phyloP scores from a whole-genome alignment of 2,329 filamentous ascomycete genomes.

The Pseudogymnoascus sp. region DNA sequence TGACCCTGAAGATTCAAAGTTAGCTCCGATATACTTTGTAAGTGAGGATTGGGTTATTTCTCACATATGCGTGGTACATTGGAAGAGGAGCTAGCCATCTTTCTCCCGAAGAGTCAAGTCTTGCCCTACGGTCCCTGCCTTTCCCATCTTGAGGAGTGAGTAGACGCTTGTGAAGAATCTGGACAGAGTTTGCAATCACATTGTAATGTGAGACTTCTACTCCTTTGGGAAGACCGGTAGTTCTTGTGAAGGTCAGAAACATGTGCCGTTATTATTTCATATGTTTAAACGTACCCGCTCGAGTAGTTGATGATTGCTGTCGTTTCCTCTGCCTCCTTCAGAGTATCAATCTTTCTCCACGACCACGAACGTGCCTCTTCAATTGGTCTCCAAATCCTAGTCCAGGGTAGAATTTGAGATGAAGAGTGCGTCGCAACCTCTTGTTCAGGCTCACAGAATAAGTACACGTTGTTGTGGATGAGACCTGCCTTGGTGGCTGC shows the following conservation, averaged over 20 bases:
- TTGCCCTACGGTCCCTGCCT: constrained; percentile 10
- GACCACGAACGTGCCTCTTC: neutral
- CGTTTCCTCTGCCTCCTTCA: neutral
- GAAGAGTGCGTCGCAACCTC: neutral
- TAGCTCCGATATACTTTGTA: constrained; percentile 61
- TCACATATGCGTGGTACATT: constrained; percentile 58
- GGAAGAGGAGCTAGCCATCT: constrained; percentile 42
- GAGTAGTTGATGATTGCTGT: constrained; percentile 8
- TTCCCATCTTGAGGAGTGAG: neutral
- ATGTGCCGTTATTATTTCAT: neutral
- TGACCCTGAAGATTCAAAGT: constrained; percentile 54
- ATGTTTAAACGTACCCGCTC: neutral
- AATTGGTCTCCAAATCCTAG: neutral
- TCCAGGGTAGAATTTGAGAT: neutral
- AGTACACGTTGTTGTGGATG: neutral
- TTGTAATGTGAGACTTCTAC: constrained; percentile 71
- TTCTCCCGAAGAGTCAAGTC: constrained; percentile 47
- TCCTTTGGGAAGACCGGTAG: constrained; percentile 72
- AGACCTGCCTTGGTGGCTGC: neutral
- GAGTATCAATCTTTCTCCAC: neutral
- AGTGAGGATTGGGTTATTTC: constrained; percentile 62
- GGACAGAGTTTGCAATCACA: constrained; percentile 60
- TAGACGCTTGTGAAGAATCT: constrained; percentile 33
- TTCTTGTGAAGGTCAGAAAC: constrained; percentile 1
- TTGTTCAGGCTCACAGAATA: neutral